Evolutionary conservation across 331 rosid species (phyloP).

Genomic region (Pyrus hybrid): DNA sequence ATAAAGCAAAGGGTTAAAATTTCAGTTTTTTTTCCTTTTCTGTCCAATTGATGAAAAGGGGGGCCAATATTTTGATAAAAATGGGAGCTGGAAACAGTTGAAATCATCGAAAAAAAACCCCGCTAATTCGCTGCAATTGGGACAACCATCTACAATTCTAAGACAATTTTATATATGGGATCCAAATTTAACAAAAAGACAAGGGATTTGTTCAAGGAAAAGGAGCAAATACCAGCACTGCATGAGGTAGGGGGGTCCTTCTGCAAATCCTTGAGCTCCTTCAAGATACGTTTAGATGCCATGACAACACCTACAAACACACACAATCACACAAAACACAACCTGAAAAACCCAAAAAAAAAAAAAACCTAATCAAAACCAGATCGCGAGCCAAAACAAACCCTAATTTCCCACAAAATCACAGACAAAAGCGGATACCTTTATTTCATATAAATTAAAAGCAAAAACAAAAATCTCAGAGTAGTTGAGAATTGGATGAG

Average conservation of each 20-base stretch:
- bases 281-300: no score
- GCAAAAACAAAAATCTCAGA: not conserved
- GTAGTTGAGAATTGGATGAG: not conserved
- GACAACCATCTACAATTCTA: not conserved
- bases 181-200: not conserved
- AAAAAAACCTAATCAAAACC: not conserved
- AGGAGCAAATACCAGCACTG: no score
- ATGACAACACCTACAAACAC: no score
- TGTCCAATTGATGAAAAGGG: not conserved
- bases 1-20: not conserved
- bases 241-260: no score
- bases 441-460: not conserved
- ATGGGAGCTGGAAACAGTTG: not conserved
- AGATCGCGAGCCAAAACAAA: conserved; percentile 21
- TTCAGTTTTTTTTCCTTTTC: not conserved
- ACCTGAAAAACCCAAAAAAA: not conserved
- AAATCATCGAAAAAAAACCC: not conserved
- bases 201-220: not conserved
- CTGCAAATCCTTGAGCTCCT: no score
- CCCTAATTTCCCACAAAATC: not conserved
- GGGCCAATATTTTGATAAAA: not conserved
- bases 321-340: no score
- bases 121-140: not conserved
- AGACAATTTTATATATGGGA: not conserved
- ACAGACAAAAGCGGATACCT: not conserved